Base-by-base conservation (phyloP, 345 rosid species). In the Boechera stricta region DNA sequence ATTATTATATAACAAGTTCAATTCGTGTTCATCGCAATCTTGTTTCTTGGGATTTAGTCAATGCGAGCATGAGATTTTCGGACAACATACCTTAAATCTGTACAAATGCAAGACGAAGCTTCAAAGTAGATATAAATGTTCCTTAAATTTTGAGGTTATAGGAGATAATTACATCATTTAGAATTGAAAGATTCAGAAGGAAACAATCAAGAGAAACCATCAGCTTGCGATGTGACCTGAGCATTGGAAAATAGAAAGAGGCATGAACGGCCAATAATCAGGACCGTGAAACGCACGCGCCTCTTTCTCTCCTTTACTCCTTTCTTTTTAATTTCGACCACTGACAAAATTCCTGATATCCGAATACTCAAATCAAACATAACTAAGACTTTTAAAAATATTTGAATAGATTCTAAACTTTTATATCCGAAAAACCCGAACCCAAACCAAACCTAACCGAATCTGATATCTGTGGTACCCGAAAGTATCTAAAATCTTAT, bases 191-290 rank as follows among this genome's bases (percentile, higher is more conserved):
- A 66, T 47, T 51, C n/a, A 10, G 60, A 49, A 47, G 15, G 42
- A 58, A 59, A 67, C 5, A 57, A 11, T 8, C 5, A 44, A 18
- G 35, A 73, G 55, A 52, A 62, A 64, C 65, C 45, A 42, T 44
- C 45, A 33, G 48, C 21, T n/a, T 67, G 36, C 36, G 65, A 74
- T 53, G 66, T 49, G 77, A 73, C 70, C 77, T 33, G 15, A n/a
- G 66, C 59, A 35, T 66, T 57, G 62, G 39, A 29, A 68, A 75
- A 75, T 18, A 59, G 35, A 67, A 58, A 36, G 31, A 58, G n/a
- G 1, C 53, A 67, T 10, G 10, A 38, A 59, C 53, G 58, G 74
- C 39, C 11, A 67, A 47, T 68, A 58, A 36, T 3, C 2, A 38
- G 8, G 63, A 51, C 29, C 28, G 69, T 76, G 54, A 21, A 39